Evolutionary conservation across 108 stramenopile genomes (phyloP).

Genomic region (Fragilaria radians): DNA sequence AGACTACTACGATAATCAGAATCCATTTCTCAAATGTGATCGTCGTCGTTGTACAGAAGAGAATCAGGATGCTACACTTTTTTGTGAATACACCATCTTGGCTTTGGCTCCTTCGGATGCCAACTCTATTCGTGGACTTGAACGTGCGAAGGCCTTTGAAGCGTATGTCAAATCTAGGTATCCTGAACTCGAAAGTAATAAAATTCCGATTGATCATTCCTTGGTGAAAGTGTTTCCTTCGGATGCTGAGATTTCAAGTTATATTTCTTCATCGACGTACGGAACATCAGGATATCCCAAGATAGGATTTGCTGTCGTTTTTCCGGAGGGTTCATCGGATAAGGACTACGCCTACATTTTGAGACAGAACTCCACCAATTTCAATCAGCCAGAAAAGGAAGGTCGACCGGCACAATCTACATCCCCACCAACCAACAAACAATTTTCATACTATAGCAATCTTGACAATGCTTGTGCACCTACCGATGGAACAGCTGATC

Average conservation of each 20-base stretch:
- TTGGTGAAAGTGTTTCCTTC: slow-evolving; percentile 54
- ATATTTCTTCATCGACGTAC: slow-evolving; percentile 42
- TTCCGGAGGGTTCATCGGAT: slow-evolving; percentile 19
- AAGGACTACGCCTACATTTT: slow-evolving; percentile 51
- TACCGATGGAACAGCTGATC: slow-evolving; percentile 28
- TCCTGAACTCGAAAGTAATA: not conserved
- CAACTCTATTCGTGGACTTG: slow-evolving; percentile 7
- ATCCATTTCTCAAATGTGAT: slow-evolving; percentile 76
- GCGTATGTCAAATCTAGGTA: not conserved
- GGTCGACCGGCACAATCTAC: slow-evolving; percentile 37
- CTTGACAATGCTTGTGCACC: slow-evolving; percentile 35
- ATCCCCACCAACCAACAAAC: slow-evolving; percentile 41
- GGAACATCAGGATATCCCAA: slow-evolving; percentile 39
- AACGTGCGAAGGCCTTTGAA: slow-evolving; percentile 25
- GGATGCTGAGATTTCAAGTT: slow-evolving; percentile 39
- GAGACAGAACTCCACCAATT: slow-evolving; percentile 67
- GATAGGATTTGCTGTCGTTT: slow-evolving; percentile 57
- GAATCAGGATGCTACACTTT: slow-evolving; percentile 55
- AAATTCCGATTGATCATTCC: not conserved
- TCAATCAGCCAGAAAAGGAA: slow-evolving; percentile 44
- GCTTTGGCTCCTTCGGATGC: slow-evolving; percentile 45
- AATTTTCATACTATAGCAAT: slow-evolving; percentile 39
- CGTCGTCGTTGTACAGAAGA: slow-evolving; percentile 34
- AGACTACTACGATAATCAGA: slow-evolving; percentile 46
- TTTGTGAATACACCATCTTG: slow-evolving; percentile 51